Evolutionary conservation across 495 filamentous ascomycete genomes (phyloP), one percentile per base, ranked within the genome.

Genomic region (Penicillium flavigenum): DNA sequence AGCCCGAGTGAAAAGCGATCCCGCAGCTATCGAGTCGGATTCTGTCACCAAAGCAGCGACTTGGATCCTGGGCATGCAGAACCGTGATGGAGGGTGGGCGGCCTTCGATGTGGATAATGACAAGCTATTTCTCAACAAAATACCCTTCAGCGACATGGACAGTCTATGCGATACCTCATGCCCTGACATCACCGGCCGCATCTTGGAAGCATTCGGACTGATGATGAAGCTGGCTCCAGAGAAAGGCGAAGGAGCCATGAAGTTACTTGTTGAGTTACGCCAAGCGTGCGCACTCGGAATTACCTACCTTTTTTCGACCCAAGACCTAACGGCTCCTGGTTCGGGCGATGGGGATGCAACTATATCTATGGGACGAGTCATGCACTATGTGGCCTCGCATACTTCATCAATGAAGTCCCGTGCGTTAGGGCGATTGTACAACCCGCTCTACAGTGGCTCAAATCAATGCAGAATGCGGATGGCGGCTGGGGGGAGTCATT

Each of bases 61-160:
- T 12, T 80, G 75, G 75, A 67, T 76, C 8, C 39, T 74, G 3
- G 74, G 73, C 4, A 78, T 80, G 76, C 77, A 80, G 57, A 79
- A 79, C 44, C 16, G 16, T 0, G 76, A 80, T 42, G 75, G 74
- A 14, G 76, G 76, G 0, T 80, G 75, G 74, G 75, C 60, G 20
- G 71, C 75, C 0, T 79, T 79, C 29, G 77, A 80, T 45, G 27
- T 50, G 4, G 60, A 72, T 5, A 76, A 77, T 47, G 62, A 78
- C 56, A 62, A 67, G 20, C 36, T 70, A 7, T 79, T 64, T 34
- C 54, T 78, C 5, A 72, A 78, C 47, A 69, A 70, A 39, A 73
- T 73, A 22, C 69, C 74, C 1, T 79, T 80, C 63, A 70, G 60
- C 44, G 76, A 80, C 47, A 79, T 77, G 75, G 69, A 72, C 16